Evolutionary conservation across 1,284 basidiomycete genomes (phyloP).

Genomic region (Trichosporon inkin): DNA sequence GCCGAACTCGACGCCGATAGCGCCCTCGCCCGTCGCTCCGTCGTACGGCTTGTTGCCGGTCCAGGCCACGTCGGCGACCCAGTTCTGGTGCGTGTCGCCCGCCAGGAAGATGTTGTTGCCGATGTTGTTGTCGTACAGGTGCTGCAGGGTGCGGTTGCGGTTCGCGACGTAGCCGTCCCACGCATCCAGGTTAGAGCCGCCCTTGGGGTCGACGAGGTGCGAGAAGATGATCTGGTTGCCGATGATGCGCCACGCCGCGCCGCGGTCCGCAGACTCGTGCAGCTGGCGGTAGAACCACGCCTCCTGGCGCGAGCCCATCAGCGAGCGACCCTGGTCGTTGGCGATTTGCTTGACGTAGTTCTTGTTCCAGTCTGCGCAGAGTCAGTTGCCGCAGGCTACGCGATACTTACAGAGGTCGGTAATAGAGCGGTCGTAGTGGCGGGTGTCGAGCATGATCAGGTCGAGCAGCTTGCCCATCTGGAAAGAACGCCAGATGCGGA

Average conservation of each 20-base stretch:
- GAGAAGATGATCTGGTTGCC: conserved; percentile 58
- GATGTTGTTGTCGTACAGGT: conserved; percentile 57
- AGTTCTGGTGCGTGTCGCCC: conserved; percentile 62
- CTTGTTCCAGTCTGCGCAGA: conserved; percentile 55
- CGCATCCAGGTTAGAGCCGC: conserved; percentile 53
- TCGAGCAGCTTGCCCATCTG: conserved; percentile 61
- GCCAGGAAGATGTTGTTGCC: conserved; percentile 60
- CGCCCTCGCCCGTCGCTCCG: conserved; percentile 56
- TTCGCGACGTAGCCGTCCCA: conserved; percentile 65
- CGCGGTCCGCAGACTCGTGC: conserved; percentile 54
- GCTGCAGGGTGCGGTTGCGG: conserved; percentile 58
- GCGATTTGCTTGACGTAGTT: conserved; percentile 54
- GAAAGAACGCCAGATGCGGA: conserved; percentile 66
- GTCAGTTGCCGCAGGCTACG: no score
- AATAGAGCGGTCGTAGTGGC: conserved; percentile 63
- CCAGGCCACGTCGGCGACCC: conserved; percentile 27
- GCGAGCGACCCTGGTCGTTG: conserved; percentile 54
- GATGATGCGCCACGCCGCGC: conserved; percentile 60
- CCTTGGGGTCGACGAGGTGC: conserved; percentile 11
- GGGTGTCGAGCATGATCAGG: conserved; percentile 62
- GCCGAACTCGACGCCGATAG: conserved; percentile 63
- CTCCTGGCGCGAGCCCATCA: conserved; percentile 62
- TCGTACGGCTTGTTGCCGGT: conserved; percentile 53
- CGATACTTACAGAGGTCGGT: conserved; percentile 54
- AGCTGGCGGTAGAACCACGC: conserved; percentile 59